A percentile compares a stretch with the other conserved stretches of the same genome.
Conservation (phyloP, 2,329 filamentous ascomycete species). For the Rhinocladiella similis region DNA sequence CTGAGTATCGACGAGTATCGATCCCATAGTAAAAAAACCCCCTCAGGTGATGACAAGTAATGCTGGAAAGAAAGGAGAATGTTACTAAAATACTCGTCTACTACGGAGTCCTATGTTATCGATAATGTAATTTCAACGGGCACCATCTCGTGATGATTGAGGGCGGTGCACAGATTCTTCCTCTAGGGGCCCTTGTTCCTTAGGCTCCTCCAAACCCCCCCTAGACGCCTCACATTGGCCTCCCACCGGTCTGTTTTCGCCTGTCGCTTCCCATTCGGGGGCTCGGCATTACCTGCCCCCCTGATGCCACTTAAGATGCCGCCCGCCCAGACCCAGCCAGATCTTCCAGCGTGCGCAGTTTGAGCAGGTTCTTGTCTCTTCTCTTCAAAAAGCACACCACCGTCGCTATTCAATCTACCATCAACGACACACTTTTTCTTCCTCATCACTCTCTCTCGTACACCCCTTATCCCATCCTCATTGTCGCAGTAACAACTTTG, state of each 20-base stretch:
- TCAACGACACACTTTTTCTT: not conserved
- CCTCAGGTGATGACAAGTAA: not conserved
- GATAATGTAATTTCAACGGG: slow-evolving; percentile 16
- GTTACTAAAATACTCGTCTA: too few species aligned
- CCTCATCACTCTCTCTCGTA: not conserved
- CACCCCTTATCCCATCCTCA: not conserved
- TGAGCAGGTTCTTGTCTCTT: not conserved
- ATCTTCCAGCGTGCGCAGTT: not conserved
- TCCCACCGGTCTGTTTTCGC: not conserved
- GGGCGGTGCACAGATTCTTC: not conserved
- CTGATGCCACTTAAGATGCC: too few species aligned
- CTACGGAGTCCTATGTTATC: slow-evolving; percentile 4
- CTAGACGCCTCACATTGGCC: slow-evolving; percentile 1
- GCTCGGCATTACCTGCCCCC: too few species aligned
- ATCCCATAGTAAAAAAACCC: too few species aligned
- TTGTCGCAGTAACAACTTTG: not conserved
- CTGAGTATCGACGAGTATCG: too few species aligned
- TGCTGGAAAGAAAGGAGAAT: not conserved
- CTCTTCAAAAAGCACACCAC: not conserved
- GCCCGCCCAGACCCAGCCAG: not conserved
- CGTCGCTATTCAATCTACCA: not conserved
- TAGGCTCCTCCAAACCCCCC: not conserved
- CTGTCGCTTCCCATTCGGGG: too few species aligned
- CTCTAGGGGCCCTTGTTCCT: not conserved
- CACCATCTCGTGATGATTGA: slow-evolving; percentile 3